Conservation (phyloP, 208 protist genomes). For the Tritrichomonas musculus region DNA sequence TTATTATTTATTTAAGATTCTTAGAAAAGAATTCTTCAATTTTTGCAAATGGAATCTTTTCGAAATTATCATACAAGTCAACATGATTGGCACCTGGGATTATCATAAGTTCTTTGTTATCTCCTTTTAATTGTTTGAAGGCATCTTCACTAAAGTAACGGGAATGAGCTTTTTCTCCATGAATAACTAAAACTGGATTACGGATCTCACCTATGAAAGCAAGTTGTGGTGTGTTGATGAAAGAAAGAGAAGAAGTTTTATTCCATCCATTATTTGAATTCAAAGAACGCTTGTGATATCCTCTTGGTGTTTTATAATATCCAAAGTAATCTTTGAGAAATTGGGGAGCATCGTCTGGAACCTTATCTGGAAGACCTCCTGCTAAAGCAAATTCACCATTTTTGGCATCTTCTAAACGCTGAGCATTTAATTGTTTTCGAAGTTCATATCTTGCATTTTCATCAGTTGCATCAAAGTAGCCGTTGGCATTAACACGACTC, state of each 20-base stretch:
- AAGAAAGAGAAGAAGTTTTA: neutral
- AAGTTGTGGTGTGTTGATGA: neutral
- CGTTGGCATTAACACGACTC: neutral
- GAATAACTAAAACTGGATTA: neutral
- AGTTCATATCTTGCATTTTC: neutral
- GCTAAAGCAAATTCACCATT: neutral
- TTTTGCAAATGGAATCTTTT: neutral
- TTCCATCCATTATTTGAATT: neutral
- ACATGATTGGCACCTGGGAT: neutral
- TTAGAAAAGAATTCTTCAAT: neutral
- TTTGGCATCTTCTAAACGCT: neutral
- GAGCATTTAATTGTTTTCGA: neutral
- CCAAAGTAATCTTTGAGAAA: neutral
- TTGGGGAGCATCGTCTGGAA: neutral
- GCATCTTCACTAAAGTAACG: neutral
- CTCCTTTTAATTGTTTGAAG: neutral
- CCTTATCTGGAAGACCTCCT: neutral
- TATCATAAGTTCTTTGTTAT: neutral
- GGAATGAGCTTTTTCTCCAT: neutral
- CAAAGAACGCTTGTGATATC: neutral
- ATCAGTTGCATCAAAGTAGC: neutral
- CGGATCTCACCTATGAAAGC: neutral
- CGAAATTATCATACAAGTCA: neutral
- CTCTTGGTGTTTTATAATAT: neutral
- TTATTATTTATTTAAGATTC: neutral